These are phyloP conservation scores for Polytrichum commune DNA, from an alignment of 225 moss, liverwort and hornwort species.

Conservation along the genomic window DNA sequence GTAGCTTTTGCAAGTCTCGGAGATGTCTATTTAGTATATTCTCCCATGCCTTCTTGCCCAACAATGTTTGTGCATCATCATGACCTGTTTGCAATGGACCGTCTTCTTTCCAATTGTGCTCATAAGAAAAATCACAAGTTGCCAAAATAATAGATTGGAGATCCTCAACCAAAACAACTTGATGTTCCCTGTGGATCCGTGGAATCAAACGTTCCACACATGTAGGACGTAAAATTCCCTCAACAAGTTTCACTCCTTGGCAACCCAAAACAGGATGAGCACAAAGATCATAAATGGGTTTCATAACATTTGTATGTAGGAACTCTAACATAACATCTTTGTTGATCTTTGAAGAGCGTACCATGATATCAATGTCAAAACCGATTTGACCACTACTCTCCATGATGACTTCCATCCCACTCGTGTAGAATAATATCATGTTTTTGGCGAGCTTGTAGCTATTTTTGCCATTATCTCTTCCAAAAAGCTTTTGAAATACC, in stretches of 20 bases:
- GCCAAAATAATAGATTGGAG: background rate
- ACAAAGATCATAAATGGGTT: background rate
- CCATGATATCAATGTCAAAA: background rate
- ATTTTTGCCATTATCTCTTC: background rate
- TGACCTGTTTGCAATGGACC: background rate
- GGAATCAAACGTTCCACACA: background rate
- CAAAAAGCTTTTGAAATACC: background rate
- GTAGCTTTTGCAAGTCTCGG: background rate
- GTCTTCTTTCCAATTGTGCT: background rate
- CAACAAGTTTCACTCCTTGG: conserved; percentile 2
- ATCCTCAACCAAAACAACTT: background rate
- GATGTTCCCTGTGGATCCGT: background rate
- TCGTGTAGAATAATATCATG: background rate
- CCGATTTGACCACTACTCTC: background rate
- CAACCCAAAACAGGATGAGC: background rate
- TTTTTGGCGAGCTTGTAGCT: background rate
- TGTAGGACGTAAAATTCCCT: background rate
- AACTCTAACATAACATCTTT: background rate
- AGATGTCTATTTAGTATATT: background rate
- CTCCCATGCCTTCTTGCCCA: background rate
- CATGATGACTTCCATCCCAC: background rate
- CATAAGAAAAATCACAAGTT: background rate
- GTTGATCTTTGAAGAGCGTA: background rate
- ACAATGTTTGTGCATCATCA: background rate
- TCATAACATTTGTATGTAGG: background rate